Evolutionary conservation across 1,284 basidiomycete genomes (phyloP), one percentile per base, ranked within the genome.

Genomic region (Irpex sp.): DNA sequence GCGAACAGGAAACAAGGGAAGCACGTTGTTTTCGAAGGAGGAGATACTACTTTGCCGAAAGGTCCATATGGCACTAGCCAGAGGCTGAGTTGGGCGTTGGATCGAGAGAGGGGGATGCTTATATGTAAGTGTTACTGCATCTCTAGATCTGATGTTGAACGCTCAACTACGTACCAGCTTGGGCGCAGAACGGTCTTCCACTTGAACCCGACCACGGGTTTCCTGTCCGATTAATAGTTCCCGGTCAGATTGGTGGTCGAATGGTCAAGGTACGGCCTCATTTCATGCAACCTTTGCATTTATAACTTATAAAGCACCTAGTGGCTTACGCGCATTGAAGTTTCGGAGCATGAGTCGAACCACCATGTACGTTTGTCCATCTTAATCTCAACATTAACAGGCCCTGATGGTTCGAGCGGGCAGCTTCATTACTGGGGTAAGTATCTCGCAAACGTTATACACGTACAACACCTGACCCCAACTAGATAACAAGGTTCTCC

Each of bases 21-120:
- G 63, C 82, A 89, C 64, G 84, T 89, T 63, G 73, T 87, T 17
- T 89, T 91, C 64, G 88, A 91, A 71, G 87, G 88, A 0, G 77
- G 72, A 5, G 88, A 91, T 66, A 15, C 31, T 7, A 71, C 76
- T 57, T 76, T 89, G 15, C 86, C 88, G 7, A 83, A 89, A 52
- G 87, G 87, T n/a, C 82, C 82, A 6, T 90, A 89, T 66, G 87
- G 87, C 17, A 89, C 87, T 5, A 83, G 80, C 19, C 85, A 87
- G 69, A 73, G 77, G 37, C 71, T 86, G 21, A 77, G 75, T 38
- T 84, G 84, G 82, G 82, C 83, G 26, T 66, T 73, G 40, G 79
- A 81, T 68, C 77, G 74, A 60, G 76, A 78, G 36, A 81, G 80
- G 67, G 85, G 85, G 1, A 87, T 89, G 81, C 71, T 89, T 54